Percentiles rank a stretch among this genome's conserved stretches.
Conservation (phyloP, 2,329 filamentous ascomycete genomes). For the Phoma sp. region DNA sequence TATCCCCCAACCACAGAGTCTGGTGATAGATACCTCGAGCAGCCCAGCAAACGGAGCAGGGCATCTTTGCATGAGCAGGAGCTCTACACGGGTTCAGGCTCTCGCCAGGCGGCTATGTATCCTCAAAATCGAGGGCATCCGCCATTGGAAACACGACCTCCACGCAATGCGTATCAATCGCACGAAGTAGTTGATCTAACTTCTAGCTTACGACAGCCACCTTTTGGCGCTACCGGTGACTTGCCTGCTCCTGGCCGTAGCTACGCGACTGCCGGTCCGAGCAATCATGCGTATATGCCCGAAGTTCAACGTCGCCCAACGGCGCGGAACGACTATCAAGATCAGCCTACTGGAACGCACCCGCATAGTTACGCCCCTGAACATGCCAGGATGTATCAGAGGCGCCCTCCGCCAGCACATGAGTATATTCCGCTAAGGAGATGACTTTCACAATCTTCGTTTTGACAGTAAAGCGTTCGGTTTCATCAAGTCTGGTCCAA, state of each 20-base stretch:
- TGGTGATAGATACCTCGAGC: slow-evolving; percentile 5
- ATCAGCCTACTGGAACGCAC: slow-evolving; percentile 3
- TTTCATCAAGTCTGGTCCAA: not conserved
- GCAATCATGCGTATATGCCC: slow-evolving; percentile 14
- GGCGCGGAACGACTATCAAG: slow-evolving; percentile 28
- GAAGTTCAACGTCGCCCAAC: slow-evolving; percentile 20
- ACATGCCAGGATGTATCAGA: slow-evolving; percentile 10
- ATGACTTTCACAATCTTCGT: slow-evolving; percentile 13
- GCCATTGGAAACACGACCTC: slow-evolving; percentile 18
- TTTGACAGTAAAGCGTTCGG: not conserved
- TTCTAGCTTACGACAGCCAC: slow-evolving; percentile 27
- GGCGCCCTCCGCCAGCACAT: slow-evolving; percentile 11
- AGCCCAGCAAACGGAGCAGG: not conserved
- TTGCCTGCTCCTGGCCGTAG: slow-evolving; percentile 3
- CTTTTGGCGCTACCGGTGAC: slow-evolving; percentile 10
- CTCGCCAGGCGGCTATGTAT: not conserved
- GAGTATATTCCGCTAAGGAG: slow-evolving; percentile 21
- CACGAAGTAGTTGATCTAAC: slow-evolving; percentile 34
- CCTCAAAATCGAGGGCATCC: slow-evolving; percentile 10
- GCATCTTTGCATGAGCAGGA: slow-evolving; percentile 1
- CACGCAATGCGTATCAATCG: slow-evolving; percentile 16
- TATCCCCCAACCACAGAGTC: slow-evolving; percentile 15
- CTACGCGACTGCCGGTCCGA: slow-evolving; percentile 4
- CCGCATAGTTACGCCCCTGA: slow-evolving; percentile 10
- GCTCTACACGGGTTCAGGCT: not conserved